A percentile compares a stretch with the other conserved stretches of the same genome.
These are phyloP conservation scores for Teratosphaeria epicoccoides DNA, from an alignment of 2,329 filamentous ascomycete species.

Conservation along the genomic window DNA sequence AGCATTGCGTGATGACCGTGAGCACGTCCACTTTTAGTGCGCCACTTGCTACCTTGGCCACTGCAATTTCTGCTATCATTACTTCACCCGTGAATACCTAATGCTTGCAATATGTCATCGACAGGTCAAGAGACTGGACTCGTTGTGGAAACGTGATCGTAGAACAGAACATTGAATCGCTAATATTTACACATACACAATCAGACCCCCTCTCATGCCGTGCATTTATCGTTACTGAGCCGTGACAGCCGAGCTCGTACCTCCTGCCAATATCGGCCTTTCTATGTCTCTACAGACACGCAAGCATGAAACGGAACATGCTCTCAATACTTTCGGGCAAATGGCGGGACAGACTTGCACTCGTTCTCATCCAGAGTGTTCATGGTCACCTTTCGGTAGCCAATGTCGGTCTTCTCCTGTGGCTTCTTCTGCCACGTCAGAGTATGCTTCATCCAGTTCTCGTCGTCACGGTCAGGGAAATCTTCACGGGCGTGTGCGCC, in stretches of 20 bases:
- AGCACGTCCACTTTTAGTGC: no score
- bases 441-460: constrained; percentile 99
- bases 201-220: background rate
- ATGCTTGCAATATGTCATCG: background rate
- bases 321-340: constrained; percentile 78
- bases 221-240: background rate
- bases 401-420: constrained; percentile 75
- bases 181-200: background rate
- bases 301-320: background rate
- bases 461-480: constrained; percentile 87
- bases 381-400: constrained; percentile 72
- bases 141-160: no score
- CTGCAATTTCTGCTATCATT: no score
- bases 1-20: background rate
- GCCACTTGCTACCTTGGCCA: no score
- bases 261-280: background rate
- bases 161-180: background rate
- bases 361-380: constrained; percentile 87
- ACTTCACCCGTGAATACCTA: no score
- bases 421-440: constrained; percentile 90
- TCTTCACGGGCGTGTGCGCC: constrained; percentile 88
- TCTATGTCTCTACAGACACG: constrained; percentile 12
- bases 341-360: constrained; percentile 91
- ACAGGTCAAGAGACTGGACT: background rate
- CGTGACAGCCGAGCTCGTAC: background rate